Evolutionary conservation across 75 land plant genomes (phyloP).

Genomic region (Cupressus sempervirens): DNA sequence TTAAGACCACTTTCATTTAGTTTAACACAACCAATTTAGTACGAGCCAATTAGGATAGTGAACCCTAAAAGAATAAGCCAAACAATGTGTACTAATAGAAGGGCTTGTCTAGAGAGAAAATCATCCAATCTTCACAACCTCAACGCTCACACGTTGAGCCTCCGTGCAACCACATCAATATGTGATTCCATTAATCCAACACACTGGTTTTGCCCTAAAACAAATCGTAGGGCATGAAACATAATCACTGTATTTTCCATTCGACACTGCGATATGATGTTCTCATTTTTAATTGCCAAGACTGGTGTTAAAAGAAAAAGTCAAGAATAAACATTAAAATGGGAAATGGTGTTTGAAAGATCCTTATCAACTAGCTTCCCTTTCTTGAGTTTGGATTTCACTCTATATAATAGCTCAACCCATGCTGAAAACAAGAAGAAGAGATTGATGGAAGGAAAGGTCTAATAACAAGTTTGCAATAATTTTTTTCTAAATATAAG

Average conservation of each 20-base stretch:
- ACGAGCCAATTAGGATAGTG: conserved; percentile 47
- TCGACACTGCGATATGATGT: not conserved
- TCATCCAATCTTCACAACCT: conserved; percentile 52
- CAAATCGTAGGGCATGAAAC: conserved; percentile 57
- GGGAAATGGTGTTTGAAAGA: no score
- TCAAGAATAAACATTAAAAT: no score
- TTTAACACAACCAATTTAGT: conserved; percentile 30
- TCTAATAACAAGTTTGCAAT: no score
- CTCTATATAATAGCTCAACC: no score
- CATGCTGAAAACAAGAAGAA: no score
- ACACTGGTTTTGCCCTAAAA: conserved; percentile 74
- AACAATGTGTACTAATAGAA: conserved; percentile 68
- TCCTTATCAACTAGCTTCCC: no score
- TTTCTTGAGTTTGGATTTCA: no score
- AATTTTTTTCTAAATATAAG: no score
- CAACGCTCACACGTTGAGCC: conserved; percentile 48
- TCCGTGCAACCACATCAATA: conserved; percentile 84
- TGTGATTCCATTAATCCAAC: conserved; percentile 68
- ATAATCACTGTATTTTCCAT: not conserved
- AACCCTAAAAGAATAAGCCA: conserved; percentile 69
- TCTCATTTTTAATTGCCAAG: not conserved
- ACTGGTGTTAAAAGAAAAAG: not conserved
- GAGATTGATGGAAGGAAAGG: no score
- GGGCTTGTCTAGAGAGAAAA: conserved; percentile 59
- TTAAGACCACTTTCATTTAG: no score